phyloP scores from a whole-genome alignment of 352 stramenopile species.

The Peronospora farinosa region DNA sequence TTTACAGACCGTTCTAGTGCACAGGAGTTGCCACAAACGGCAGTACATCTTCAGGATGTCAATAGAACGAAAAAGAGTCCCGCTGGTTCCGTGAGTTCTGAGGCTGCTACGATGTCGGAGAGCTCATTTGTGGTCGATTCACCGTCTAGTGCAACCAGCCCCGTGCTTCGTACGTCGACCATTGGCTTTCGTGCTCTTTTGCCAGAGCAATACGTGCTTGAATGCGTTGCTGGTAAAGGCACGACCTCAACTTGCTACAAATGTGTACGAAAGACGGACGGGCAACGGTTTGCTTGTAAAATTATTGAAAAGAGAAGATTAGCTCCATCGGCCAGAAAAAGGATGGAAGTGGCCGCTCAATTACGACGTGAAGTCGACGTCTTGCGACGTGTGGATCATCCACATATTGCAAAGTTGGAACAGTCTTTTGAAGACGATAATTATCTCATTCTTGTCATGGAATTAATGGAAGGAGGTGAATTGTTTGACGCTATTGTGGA shows the following conservation, averaged over 20 bases:
- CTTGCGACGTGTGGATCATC: conserved; percentile 52
- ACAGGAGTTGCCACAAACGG: conserved; percentile 23
- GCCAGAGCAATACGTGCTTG: conserved; percentile 42
- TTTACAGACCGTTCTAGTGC: conserved; percentile 3
- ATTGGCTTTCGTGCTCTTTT: conserved; percentile 35
- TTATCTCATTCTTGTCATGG: conserved; percentile 65
- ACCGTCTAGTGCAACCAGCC: conserved; percentile 18
- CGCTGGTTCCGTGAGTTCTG: conserved; percentile 24
- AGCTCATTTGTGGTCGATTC: conserved; percentile 43
- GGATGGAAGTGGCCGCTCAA: conserved; percentile 49
- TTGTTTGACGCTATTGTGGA: conserved; percentile 80
- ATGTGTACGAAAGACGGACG: conserved; percentile 41
- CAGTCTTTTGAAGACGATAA: conserved; percentile 62
- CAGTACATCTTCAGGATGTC: conserved; percentile 29
- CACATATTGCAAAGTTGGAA: conserved; percentile 62
- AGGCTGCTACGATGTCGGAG: conserved; percentile 39
- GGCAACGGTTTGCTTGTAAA: conserved; percentile 58
- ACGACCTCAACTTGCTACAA: conserved; percentile 73
- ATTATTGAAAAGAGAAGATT: conserved; percentile 71
- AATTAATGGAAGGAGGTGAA: conserved; percentile 70
- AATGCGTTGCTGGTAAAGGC: conserved; percentile 55
- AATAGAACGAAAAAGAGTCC: conserved; percentile 10
- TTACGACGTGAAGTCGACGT: conserved; percentile 64
- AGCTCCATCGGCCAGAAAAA: conserved; percentile 38
- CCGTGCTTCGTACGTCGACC: conserved; percentile 4